Evolutionary conservation across 768 basidiomycete genomes (phyloP), one percentile per base, ranked within the genome.

Genomic region (Trametes sanguinea): DNA sequence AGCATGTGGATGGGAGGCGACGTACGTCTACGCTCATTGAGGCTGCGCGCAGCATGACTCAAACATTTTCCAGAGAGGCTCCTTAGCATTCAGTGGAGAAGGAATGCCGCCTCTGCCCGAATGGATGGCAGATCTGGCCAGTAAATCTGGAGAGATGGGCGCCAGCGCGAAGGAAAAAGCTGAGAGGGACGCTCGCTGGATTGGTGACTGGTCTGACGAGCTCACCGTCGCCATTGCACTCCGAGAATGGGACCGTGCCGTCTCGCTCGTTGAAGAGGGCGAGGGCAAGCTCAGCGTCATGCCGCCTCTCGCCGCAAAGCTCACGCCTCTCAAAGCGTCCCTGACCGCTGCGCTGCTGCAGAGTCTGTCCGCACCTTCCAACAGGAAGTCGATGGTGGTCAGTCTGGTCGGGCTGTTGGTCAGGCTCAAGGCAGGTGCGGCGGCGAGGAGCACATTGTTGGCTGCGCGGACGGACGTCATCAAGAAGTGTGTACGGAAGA

Each of bases 161-260:
- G 72, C 79, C 5, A 79, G 78, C 61, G 84, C 84, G 14, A 90
- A 89, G 71, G 88, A 89, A 62, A 89, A 91, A 70, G 81, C 82
- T 0, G 93, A 95, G 65, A 82, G 86, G 51, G 94, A 97, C 73
- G 78, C 86, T 1, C 84, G 88, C n/a, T 97, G 90, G 86, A 84
- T 91, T 10, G 87, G 89, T 47, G 95, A 98, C 56, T 96, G 92
- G 80, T 86, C 90, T 4, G 97, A 99, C 69, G 87, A 95, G 46
- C 76, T 98, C 27, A 92, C 92, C 0, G 94, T 98, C 4, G 86
- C 94, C 0, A 95, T 98, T 60, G 90, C 95, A 1, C 77, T 95
- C 48, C 83, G 92, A 52, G 85, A 92, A 65, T 98, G 95, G 92
- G 85, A 89, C 45, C 86, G 89, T 65, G 94, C 95, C 0, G 89